Evolutionary conservation across 495 filamentous ascomycete genomes (phyloP), one percentile per base, ranked within the genome.

Genomic region (Chaetomium tenue): DNA sequence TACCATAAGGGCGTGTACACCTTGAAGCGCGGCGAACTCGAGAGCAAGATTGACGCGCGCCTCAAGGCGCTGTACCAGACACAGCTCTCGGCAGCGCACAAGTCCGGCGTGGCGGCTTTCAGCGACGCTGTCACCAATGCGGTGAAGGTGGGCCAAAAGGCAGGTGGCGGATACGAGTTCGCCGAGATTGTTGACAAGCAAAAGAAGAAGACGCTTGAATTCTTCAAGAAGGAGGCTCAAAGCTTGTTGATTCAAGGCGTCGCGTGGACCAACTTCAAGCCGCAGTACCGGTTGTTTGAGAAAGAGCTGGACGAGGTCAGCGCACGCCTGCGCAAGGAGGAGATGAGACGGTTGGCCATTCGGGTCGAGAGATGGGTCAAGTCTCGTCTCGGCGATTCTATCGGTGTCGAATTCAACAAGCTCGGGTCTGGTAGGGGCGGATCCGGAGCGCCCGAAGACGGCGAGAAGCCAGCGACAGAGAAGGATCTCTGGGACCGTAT

Each of bases 1-100:
- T 98, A 98, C 72, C 93, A 97, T 81, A 97, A 97, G 74, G 92
- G 88, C 50, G 94, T 98, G 23, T 98, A 93, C 74, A 81, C 85
- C 57, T 83, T 88, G 18, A 98, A 98, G 77, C 85, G 86, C 63
- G 81, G 84, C 16, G 94, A 98, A 74, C 83, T 98, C 42, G 90
- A 93, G 70, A 79, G 79, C 67, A 96, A 95, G 73, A 84, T 97
- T 61, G 94, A 98, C 71, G 80, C 84, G 22, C 85, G 94, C 22
- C 82, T 98, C 33, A 97, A 96, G 76, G 81, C 87, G 3, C 82
- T 98, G 11, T 96, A 96, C 76, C 87, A 90, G 53, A 88, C 88
- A 22, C 94, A 98, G 72, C 82, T 98, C 26, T 84, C 84, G 57
- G 92, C 92, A 13, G 88, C 90, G 28, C 93, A 96, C 74, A 97